These are phyloP conservation scores for Xylaria arbuscula DNA, from an alignment of 2,329 filamentous ascomycete species.

Conservation along the genomic window DNA sequence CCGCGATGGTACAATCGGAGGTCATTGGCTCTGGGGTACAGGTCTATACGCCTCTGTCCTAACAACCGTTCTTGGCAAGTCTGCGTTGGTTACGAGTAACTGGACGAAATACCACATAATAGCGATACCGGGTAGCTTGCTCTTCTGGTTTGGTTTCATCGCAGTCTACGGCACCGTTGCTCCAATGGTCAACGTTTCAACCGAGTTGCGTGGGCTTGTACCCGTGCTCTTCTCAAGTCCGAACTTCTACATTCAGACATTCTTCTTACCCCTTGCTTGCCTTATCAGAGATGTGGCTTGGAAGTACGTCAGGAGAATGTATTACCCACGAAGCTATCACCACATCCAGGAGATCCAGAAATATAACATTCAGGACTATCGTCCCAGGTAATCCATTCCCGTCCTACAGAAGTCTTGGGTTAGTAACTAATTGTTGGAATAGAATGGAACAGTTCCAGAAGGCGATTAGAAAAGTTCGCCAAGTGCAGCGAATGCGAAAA, in stretches of 20 bases:
- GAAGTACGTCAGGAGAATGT: slow-evolving; percentile 99
- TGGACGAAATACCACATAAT: slow-evolving; percentile 99
- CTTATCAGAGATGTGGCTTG: slow-evolving; percentile 89
- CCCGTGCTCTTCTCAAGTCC: slow-evolving; percentile 83
- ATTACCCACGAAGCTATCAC: slow-evolving; percentile 93
- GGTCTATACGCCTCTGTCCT: slow-evolving; percentile 95
- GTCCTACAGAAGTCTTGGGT: slow-evolving; percentile 37
- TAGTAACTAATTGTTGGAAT: slow-evolving; percentile 40
- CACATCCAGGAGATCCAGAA: slow-evolving; percentile 99
- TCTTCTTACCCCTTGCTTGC: slow-evolving; percentile 83
- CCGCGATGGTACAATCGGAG: slow-evolving; percentile 81
- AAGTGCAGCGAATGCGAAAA: slow-evolving; percentile 99
- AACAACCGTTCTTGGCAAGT: slow-evolving; percentile 92
- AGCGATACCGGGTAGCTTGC: slow-evolving; percentile 92
- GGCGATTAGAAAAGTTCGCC: slow-evolving; percentile 96
- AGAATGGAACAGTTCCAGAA: slow-evolving; percentile 99
- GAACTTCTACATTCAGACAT: slow-evolving; percentile 90
- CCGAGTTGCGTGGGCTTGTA: slow-evolving; percentile 86
- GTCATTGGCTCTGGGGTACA: slow-evolving; percentile 98
- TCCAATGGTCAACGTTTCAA: slow-evolving; percentile 82
- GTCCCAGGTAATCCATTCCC: slow-evolving; percentile 75
- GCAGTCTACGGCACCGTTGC: slow-evolving; percentile 88
- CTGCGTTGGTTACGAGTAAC: slow-evolving; percentile 92
- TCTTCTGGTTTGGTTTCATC: slow-evolving; percentile 91
- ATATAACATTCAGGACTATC: slow-evolving; percentile 99